These are phyloP conservation scores for Ampelomyces quisqualis DNA, from an alignment of 2,329 filamentous ascomycete genomes.

Conservation along the genomic window DNA sequence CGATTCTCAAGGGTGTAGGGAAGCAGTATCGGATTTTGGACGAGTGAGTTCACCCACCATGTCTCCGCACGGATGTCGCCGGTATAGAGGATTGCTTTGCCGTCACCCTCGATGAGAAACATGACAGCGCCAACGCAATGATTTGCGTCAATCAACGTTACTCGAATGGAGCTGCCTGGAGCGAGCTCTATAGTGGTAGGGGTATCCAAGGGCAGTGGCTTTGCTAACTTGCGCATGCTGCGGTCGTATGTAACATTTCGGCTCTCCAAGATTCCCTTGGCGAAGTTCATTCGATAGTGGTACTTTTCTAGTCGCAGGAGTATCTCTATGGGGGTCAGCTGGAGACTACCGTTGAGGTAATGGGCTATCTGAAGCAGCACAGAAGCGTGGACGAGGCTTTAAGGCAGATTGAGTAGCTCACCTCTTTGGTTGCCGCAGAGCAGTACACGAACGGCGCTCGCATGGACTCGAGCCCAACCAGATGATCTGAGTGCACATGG, in stretches of 20 bases:
- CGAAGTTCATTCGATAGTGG: conserved; percentile 78
- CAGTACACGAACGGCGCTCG: conserved; percentile 86
- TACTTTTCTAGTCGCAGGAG: conserved; percentile 78
- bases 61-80: conserved; percentile 83
- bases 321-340: too few species aligned
- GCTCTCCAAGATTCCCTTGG: conserved; percentile 73
- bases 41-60: conserved; percentile 78
- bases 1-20: conserved; percentile 60
- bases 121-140: conserved; percentile 89
- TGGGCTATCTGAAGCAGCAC: too few species aligned
- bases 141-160: conserved; percentile 87
- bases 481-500: conserved; percentile 90
- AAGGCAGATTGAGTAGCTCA: too few species aligned
- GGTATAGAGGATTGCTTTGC: conserved; percentile 78
- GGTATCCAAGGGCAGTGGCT: conserved; percentile 78
- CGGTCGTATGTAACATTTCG: conserved; percentile 70
- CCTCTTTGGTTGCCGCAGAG: conserved; percentile 76
- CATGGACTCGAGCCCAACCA: conserved; percentile 74
- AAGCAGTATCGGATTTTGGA: conserved; percentile 69
- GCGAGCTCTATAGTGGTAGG: conserved; percentile 74
- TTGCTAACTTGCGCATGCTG: conserved; percentile 71
- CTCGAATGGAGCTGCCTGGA: conserved; percentile 67
- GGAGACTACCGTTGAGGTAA: too few species aligned
- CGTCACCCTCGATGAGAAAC: conserved; percentile 80
- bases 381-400: background rate